Evolutionary conservation across 2,329 filamentous ascomycete genomes (phyloP).

Genomic region (Xylariaceae sp.): DNA sequence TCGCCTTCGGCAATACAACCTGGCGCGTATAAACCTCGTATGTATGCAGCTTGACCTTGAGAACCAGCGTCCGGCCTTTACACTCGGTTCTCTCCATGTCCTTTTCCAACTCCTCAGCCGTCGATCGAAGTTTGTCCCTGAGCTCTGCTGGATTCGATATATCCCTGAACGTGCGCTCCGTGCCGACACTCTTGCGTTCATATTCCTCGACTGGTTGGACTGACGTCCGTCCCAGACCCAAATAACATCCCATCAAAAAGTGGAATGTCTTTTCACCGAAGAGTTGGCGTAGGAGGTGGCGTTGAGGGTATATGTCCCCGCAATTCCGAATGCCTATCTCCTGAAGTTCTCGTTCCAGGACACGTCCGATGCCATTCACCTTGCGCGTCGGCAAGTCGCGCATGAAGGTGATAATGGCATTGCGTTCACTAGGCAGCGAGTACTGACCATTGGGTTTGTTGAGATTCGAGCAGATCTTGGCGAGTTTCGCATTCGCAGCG

Average conservation of each 20-base stretch:
- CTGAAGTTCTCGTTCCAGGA: constrained; percentile 84
- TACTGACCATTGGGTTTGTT: constrained; percentile 98
- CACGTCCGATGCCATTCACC: constrained; percentile 90
- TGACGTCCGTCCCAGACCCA: constrained; percentile 79
- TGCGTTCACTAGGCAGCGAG: constrained; percentile 63
- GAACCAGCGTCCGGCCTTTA: constrained; percentile 82
- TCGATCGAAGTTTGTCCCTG: constrained; percentile 70
- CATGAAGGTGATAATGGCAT: constrained; percentile 81
- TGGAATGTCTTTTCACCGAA: constrained; percentile 90
- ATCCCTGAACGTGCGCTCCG: constrained; percentile 85
- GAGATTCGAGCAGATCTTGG: constrained; percentile 91
- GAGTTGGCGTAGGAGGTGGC: constrained; percentile 66
- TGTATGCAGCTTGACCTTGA: constrained; percentile 92
- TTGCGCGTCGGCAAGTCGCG: constrained; percentile 75
- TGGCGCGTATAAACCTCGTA: constrained; percentile 90
- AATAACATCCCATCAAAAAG: constrained; percentile 77
- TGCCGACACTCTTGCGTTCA: constrained; percentile 89
- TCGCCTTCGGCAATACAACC: constrained; percentile 64
- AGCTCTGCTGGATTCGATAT: constrained; percentile 64
- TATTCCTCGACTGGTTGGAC: constrained; percentile 84
- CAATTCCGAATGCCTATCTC: constrained; percentile 85
- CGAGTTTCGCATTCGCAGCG: constrained; percentile 84
- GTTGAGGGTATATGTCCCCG: constrained; percentile 75
- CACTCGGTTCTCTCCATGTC: constrained; percentile 74
- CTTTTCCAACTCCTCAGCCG: constrained; percentile 79